Evolutionary conservation across 768 basidiomycete genomes (phyloP).

Genomic region (Lepiota brunneoincarnata): DNA sequence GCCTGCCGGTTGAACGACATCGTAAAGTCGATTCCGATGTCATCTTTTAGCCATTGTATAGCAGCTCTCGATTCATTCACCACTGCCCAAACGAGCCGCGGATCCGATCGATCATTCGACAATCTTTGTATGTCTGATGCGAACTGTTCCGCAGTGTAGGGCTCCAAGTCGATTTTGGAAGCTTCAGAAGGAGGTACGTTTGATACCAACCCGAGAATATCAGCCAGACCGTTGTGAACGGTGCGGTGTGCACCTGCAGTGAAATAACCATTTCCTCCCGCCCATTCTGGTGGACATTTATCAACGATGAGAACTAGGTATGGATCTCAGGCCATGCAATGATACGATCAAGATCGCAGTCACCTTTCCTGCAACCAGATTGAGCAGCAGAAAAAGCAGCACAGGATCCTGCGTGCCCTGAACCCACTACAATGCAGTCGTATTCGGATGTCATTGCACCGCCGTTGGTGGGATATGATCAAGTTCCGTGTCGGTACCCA

Average conservation of each 20-base stretch:
- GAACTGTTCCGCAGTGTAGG: conserved; percentile 57
- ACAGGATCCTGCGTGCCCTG: conserved; percentile 66
- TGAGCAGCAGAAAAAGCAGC: conserved; percentile 62
- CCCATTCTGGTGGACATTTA: conserved; percentile 63
- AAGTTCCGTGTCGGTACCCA: background rate
- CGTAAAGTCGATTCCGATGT: conserved; percentile 50
- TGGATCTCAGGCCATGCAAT: background rate
- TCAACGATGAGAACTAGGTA: conserved; percentile 56
- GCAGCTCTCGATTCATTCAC: conserved; percentile 56
- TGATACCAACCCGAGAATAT: conserved; percentile 53
- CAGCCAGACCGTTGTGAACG: conserved; percentile 56
- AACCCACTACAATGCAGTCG: conserved; percentile 64
- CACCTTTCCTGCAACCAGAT: conserved; percentile 52
- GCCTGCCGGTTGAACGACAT: conserved; percentile 67
- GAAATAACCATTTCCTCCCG: conserved; percentile 71
- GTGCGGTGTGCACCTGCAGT: conserved; percentile 69
- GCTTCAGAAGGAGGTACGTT: conserved; percentile 17
- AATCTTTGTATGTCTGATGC: conserved; percentile 60
- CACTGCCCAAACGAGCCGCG: conserved; percentile 45
- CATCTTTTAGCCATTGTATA: conserved; percentile 53
- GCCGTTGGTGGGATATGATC: background rate
- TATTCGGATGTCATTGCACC: conserved; percentile 19
- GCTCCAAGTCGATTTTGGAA: conserved; percentile 50
- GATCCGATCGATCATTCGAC: conserved; percentile 47
- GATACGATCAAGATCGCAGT: conserved; percentile 6